Evolutionary conservation across 2,329 filamentous ascomycete species (phyloP), one percentile per base, ranked within the genome.

Genomic region (Exophiala sp.): DNA sequence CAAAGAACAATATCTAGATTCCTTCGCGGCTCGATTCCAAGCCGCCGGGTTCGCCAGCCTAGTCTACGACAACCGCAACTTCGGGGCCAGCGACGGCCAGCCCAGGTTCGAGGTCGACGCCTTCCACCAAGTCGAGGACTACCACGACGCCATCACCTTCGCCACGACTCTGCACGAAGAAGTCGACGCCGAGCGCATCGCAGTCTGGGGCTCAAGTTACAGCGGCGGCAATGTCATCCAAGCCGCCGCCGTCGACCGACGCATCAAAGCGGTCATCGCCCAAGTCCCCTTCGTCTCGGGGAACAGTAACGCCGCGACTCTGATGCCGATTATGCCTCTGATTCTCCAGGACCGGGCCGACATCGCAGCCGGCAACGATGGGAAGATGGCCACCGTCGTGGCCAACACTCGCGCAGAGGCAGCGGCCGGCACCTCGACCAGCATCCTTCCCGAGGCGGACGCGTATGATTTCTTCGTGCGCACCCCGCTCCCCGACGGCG

Each of bases 101-200:
- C 55, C 55, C 4, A 40, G 55, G 3, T 44, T 51, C 9, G 57
- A 61, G 23, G 64, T 70, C 52, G 52, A 54, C 41, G 39, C 62
- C 46, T 16, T 59, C 57, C 46, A 64, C 62, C 23, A 71, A 52
- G 54, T 53, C 22, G 62, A 54, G 38, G 67, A 71, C 54, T 60
- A 62, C 21, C 62, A 57, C 3, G 65, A 69, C 52, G 67, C 68
- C 6, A 67, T 70, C 34, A 68, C 66, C 11, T 70, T 65, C 55
- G 63, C 63, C 6, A 62, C 65, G 34, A 56, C 60, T 3, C 40
- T 57, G 14, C 19, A 48, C 3, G 60, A 68, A 16, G 63, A n/a
- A n/a, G n/a, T 70, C 2, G 58, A 68, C 52, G 32, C 50, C 2
- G 39, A 59, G n/a, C 64, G 60, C 37, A 64, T 70, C 43, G 66